These are phyloP conservation scores for Arthroderma sp. DNA, from an alignment of 2,329 filamentous ascomycete species.

Conservation along the genomic window DNA sequence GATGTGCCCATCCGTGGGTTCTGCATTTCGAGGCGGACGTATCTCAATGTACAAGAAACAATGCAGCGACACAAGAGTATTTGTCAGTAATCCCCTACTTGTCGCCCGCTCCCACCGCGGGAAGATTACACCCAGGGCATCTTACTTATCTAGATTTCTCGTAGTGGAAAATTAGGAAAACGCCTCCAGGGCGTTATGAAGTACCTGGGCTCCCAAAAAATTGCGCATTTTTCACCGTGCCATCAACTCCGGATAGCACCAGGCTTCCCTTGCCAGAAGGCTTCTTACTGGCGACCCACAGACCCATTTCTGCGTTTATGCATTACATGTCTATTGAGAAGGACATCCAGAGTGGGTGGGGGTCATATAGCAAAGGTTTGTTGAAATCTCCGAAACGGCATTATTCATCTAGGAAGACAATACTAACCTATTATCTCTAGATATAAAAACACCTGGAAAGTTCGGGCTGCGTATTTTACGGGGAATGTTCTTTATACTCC, in stretches of 20 bases:
- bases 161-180: neutral
- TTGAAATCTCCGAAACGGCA: no score
- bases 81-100: neutral
- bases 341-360: conserved; percentile 4
- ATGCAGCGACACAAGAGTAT: neutral
- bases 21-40: conserved; percentile 1
- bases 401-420: no score
- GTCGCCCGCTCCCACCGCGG: no score
- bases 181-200: neutral
- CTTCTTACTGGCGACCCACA: conserved; percentile 10
- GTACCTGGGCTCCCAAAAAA: neutral
- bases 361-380: neutral
- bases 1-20: neutral
- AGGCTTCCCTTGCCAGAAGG: conserved; percentile 9
- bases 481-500: conserved; percentile 5
- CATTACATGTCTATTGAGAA: conserved; percentile 6
- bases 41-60: neutral
- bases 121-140: no score
- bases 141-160: no score
- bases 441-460: neutral
- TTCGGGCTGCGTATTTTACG: conserved; percentile 8
- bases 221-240: neutral
- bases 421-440: neutral
- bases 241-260: conserved; percentile 8
- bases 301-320: conserved; percentile 4